phyloP scores from a whole-genome alignment of 768 basidiomycete species.

The Tricholoma flavovirens region DNA sequence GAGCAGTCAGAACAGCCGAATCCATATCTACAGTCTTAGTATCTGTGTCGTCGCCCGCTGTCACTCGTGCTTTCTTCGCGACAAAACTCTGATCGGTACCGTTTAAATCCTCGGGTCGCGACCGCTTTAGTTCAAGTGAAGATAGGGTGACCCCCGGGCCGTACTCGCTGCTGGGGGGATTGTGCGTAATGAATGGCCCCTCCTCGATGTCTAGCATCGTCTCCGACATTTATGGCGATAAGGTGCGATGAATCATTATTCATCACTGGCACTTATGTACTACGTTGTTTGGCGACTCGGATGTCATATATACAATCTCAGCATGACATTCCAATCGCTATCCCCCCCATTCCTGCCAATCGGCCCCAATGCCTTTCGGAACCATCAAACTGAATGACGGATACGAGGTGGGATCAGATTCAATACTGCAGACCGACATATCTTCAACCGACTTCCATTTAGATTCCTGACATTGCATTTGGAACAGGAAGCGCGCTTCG shows the following conservation, averaged over 20 bases:
- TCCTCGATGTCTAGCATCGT: not conserved
- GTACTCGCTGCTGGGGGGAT: not conserved
- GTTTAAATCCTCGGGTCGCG: not conserved
- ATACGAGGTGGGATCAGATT: conserved; percentile 22
- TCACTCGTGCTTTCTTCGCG: conserved; percentile 1
- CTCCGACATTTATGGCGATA: not conserved
- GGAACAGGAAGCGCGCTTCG: conserved; percentile 49
- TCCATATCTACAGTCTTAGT: conserved; percentile 12
- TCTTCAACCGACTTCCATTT: not conserved
- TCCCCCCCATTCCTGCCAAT: not conserved
- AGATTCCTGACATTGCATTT: conserved; percentile 61
- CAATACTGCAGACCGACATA: not conserved
- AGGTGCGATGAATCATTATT: too few relatives aligned
- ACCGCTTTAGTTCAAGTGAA: not conserved
- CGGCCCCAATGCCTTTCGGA: conserved; percentile 26
- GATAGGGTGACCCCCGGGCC: not conserved
- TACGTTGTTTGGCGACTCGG: too few relatives aligned
- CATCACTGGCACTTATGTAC: too few relatives aligned
- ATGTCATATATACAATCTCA: too few relatives aligned
- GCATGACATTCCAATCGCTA: not conserved
- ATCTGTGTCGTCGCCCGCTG: conserved; percentile 5
- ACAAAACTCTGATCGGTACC: not conserved
- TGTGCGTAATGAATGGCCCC: not conserved
- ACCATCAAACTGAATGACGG: conserved; percentile 37
- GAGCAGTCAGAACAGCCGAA: conserved; percentile 6